Evolutionary conservation across 768 basidiomycete species (phyloP), one percentile per base, ranked within the genome.

Genomic region (Termitomyces sp.): DNA sequence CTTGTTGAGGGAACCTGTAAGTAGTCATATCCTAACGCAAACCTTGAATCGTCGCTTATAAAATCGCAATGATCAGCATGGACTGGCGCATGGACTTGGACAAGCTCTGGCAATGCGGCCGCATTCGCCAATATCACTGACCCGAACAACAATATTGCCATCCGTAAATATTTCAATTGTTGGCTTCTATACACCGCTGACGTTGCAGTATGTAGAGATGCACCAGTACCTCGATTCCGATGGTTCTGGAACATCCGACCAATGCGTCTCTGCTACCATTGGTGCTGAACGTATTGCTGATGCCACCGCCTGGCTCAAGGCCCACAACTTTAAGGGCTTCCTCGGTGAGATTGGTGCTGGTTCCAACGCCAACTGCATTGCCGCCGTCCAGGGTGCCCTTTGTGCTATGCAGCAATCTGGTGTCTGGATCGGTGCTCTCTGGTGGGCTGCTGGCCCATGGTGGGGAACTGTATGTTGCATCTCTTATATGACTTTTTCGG

Each of bases 191-290:
- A 12, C 19, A 43, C 19, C 27, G 5, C 19, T 14, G 12, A 47
- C 21, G 25, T 45, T 10, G 48, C 16, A 14, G 1, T 27, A 47
- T 53, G n/a, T 63, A 81, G 82, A 87, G 65, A 85, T 86, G 82
- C 84, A 87, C 68, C 83, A 86, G 66, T 87, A 87, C 73, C 83
- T 87, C 62, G 84, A 86, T 68, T 79, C 77, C 35, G 84, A 87
- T 63, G 78, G 82, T 60, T 84, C 82, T 19, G 83, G 82, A 50
- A 85, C 84, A 8, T 75, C 68, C 46, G 65, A 64, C 1, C 76
- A 69, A 25, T 87, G 85, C 64, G 84, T 86, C 37, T 82, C 79
- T 9, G 71, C 77, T 17, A 84, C 82, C 29, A 84, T 86, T 63
- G 84, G 84, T 54, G 77, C 75, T 19, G 79, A 83, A 62, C 82